Evolutionary conservation across 139 green algal genomes (phyloP), one percentile per base, ranked within the genome.

Genomic region (Chlorella sp.): DNA sequence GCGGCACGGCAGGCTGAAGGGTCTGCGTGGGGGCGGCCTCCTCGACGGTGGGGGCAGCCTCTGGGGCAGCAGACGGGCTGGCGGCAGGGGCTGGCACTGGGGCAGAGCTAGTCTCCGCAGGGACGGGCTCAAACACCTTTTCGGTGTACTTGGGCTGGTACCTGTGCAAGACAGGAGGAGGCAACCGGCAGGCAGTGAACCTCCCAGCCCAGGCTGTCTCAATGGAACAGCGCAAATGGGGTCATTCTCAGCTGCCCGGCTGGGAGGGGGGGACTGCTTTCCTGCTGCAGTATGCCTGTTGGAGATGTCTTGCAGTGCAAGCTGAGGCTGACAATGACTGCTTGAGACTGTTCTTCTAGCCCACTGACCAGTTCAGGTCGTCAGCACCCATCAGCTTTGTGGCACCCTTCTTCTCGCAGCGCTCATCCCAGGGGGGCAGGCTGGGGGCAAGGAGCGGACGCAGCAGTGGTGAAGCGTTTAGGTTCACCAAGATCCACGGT

Each of bases 81-180:
- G 72, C 21, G 26, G 71, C 41, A 13, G n/a, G 23, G 41, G 47
- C 44, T 15, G 44, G 36, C 26, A 26, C 41, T 11, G 39, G 25
- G 1, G 44, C 72, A 16, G 28, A 25, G 28, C 17, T 38, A n/a
- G 72, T n/a, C 20, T 41, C 44, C 32, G 74, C 74, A 1, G 74
- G 55, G 16, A 68, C 55, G 55, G 74, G 47, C 16, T 57, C 32
- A 32, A 51, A 32, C 51, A 47, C 74, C 21, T 17, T 30, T 44
- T 79, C 72, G 25, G 51, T 71, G 75, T 82, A 82, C 56, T 72
- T 62, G 7, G 75, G 75, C 34, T 70, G 23, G 75, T 82, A 82
- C 75, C 75, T 60, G 51, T 2, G 51, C 15, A 9, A 60, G 11
- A 60, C 12, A 15, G 51, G 44, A 60, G 51, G 15, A 15, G 51